phyloP scores from a whole-genome alignment of 192 early-diverging fungal genomes.

The Backusella westeae region DNA sequence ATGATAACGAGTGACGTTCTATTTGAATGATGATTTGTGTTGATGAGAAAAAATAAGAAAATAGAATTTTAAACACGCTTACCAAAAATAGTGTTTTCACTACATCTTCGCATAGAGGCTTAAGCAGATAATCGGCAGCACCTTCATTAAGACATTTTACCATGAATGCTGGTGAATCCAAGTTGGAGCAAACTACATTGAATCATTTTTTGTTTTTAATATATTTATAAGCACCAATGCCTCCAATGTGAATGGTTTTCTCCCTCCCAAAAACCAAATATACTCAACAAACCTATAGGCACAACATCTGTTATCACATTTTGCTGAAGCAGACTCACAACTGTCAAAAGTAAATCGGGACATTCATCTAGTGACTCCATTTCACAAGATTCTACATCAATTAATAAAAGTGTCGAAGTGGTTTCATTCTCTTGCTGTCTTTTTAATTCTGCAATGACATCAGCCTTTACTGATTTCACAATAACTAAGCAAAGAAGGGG shows the following conservation, averaged over 20 bases:
- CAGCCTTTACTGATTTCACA: not conserved
- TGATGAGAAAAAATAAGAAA: not conserved
- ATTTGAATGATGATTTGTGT: not conserved
- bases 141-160: slow-evolving; percentile 48
- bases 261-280: too few relatives aligned
- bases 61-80: slow-evolving; percentile 16
- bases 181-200: slow-evolving; percentile 35
- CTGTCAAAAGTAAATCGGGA: slow-evolving; percentile 8
- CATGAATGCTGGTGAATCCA: slow-evolving; percentile 41
- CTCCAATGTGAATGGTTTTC: too few relatives aligned
- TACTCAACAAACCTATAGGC: not conserved
- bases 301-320: not conserved
- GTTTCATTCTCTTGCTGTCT: slow-evolving; percentile 7
- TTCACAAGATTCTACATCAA: slow-evolving; percentile 6
- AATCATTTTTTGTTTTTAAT: not conserved
- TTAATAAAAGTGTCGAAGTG: slow-evolving; percentile 4
- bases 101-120: slow-evolving; percentile 48
- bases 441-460: slow-evolving; percentile 7
- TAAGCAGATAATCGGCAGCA: slow-evolving; percentile 54
- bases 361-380: not conserved
- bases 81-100: slow-evolving; percentile 56
- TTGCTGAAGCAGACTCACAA: not conserved
- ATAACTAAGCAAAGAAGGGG: not conserved
- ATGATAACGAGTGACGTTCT: slow-evolving; percentile 12
- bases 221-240: too few relatives aligned